These are phyloP conservation scores for Stemphylium lycopersici DNA, from an alignment of 2,329 filamentous ascomycete species.

Conservation along the genomic window DNA sequence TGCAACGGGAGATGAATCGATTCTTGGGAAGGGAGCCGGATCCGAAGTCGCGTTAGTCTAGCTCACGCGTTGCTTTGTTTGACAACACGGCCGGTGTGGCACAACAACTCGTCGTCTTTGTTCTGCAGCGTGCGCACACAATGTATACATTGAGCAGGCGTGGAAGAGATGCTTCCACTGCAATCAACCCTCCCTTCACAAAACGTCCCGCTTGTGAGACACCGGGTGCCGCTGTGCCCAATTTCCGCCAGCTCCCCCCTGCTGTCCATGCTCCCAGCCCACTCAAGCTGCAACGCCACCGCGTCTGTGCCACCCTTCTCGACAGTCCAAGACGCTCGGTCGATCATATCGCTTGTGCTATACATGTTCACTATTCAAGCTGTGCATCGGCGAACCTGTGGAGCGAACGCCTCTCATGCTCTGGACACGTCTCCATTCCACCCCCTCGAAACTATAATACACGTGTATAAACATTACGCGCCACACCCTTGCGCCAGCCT, in stretches of 20 bases:
- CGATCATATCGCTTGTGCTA: conserved; percentile 5
- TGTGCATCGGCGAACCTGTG: background rate
- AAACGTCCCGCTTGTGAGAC: conserved; percentile 14
- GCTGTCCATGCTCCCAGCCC: conserved; percentile 12
- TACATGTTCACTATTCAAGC: conserved; percentile 8
- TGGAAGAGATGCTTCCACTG: conserved; percentile 4
- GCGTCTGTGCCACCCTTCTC: conserved; percentile 6
- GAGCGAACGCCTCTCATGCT: background rate
- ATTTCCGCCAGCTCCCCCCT: conserved; percentile 18
- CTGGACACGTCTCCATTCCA: background rate
- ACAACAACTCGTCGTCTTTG: background rate
- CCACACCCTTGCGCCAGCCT: background rate
- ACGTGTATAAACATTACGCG: conserved; percentile 2
- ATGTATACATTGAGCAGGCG: background rate
- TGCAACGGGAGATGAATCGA: conserved; percentile 17
- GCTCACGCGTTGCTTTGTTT: conserved; percentile 15
- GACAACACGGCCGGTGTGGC: conserved; percentile 1
- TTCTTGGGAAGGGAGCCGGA: conserved; percentile 7
- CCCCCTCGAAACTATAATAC: background rate
- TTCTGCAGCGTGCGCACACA: background rate
- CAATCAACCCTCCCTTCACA: conserved; percentile 6
- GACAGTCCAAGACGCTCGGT: background rate
- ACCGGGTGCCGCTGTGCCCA: conserved; percentile 14
- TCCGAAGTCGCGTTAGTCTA: conserved; percentile 10
- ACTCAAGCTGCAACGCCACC: conserved; percentile 7